Evolutionary conservation across 2,329 filamentous ascomycete genomes (phyloP).

Genomic region (Tolypocladium nubicola): DNA sequence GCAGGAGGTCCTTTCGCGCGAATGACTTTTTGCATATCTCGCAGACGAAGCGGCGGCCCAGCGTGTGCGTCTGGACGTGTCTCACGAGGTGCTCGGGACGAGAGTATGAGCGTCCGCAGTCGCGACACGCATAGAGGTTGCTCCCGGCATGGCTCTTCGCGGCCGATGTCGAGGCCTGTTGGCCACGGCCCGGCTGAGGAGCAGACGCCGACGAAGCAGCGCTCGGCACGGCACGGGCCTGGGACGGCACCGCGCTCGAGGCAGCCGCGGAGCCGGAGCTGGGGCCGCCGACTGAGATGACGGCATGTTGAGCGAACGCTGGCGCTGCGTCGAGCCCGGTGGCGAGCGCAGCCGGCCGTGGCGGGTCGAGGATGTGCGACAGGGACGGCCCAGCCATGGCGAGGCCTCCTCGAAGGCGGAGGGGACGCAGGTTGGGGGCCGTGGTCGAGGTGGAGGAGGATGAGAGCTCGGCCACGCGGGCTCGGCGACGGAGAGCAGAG

Average conservation of each 20-base stretch:
- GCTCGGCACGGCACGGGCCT: neutral
- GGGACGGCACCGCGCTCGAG: neutral
- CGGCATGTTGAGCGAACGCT: neutral
- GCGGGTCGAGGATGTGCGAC: slow-evolving; percentile 20
- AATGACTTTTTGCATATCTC: slow-evolving; percentile 43
- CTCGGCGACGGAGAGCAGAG: neutral
- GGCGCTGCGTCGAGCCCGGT: neutral
- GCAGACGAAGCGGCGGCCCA: slow-evolving; percentile 38
- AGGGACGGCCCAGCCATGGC: slow-evolving; percentile 20
- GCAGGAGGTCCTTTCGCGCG: slow-evolving; percentile 41
- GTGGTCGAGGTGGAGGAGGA: neutral
- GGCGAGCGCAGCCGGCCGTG: slow-evolving; percentile 10
- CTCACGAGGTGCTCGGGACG: slow-evolving; percentile 43
- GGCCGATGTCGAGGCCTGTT: neutral
- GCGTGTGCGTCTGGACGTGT: slow-evolving; percentile 39
- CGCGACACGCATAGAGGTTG: slow-evolving; percentile 38
- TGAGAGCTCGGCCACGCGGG: neutral
- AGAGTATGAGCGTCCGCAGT: slow-evolving; percentile 40
- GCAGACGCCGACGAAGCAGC: neutral
- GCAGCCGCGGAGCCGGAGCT: neutral
- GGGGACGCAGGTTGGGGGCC: neutral
- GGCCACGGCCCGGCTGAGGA: neutral
- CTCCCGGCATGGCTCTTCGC: slow-evolving; percentile 13
- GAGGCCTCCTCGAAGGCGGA: slow-evolving; percentile 2
- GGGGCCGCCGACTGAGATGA: neutral